Conservation (phyloP, 2,329 filamentous ascomycete species). For the Stagonosporopsis tanaceti region DNA sequence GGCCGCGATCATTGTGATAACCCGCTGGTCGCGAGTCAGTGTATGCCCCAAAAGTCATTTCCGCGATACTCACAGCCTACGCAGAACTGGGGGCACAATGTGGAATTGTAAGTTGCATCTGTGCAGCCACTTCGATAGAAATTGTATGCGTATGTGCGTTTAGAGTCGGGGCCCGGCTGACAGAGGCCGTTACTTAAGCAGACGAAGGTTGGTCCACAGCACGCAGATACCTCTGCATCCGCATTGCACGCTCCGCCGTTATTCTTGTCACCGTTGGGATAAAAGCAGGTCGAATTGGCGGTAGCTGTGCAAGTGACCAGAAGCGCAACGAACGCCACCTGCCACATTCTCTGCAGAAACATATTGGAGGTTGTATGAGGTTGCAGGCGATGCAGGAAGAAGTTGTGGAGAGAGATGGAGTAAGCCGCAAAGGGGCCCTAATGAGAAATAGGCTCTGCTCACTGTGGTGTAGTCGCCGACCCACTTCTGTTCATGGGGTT, state of each 20-base stretch:
- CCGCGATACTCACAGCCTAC: slow-evolving; percentile 24
- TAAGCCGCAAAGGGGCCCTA: slow-evolving; percentile 8
- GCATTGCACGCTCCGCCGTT: slow-evolving; percentile 26
- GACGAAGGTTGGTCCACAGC: slow-evolving; percentile 33
- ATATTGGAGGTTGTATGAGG: slow-evolving; percentile 1
- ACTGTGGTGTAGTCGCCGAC: slow-evolving; percentile 13
- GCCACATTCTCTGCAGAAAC: not conserved
- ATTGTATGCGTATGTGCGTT: slow-evolving; percentile 24
- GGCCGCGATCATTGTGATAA: slow-evolving; percentile 20
- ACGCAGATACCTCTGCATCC: slow-evolving; percentile 26
- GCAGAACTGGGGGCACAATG: slow-evolving; percentile 30
- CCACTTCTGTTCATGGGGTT: slow-evolving; percentile 8
- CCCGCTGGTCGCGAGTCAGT: slow-evolving; percentile 18
- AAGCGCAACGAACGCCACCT: not conserved
- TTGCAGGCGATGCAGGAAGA: not conserved
- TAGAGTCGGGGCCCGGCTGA: slow-evolving; percentile 24
- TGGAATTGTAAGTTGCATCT: slow-evolving; percentile 31
- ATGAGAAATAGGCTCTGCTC: slow-evolving; percentile 2
- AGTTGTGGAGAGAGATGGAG: slow-evolving; percentile 7
- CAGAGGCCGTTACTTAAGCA: slow-evolving; percentile 35
- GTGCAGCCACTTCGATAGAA: slow-evolving; percentile 33
- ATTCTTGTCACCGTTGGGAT: slow-evolving; percentile 27
- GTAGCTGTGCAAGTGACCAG: not conserved
- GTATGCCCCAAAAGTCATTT: not conserved
- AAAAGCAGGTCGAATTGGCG: slow-evolving; percentile 30